Conservation (phyloP, 2,329 filamentous ascomycete species). For the Hypoxylon sp. region DNA sequence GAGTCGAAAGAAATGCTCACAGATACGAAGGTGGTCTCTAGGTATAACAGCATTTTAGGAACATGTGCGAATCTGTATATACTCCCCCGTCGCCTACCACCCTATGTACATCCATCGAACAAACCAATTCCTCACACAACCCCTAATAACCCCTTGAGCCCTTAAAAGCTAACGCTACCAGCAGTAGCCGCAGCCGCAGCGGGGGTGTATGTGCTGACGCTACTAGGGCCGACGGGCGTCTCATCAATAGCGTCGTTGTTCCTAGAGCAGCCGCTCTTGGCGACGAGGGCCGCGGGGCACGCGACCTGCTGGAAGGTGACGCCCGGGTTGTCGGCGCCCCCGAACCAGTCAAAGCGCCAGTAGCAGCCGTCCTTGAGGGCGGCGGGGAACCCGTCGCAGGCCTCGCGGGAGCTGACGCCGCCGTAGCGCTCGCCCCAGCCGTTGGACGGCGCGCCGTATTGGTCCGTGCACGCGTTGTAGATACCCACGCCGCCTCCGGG, state of each 20-base stretch:
- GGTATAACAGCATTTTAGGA: background rate
- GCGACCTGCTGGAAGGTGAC: constrained; percentile 70
- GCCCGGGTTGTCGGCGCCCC: constrained; percentile 69
- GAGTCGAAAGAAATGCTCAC: background rate
- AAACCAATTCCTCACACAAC: background rate
- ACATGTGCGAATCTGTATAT: constrained; percentile 23
- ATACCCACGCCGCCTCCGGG: constrained; percentile 68
- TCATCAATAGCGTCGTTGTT: constrained; percentile 55
- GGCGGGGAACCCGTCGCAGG: constrained; percentile 68
- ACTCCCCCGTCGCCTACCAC: constrained; percentile 5
- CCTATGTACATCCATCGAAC: constrained; percentile 30
- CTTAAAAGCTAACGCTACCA: background rate
- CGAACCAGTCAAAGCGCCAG: constrained; percentile 77
- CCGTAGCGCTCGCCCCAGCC: constrained; percentile 73
- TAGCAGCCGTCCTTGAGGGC: constrained; percentile 70
- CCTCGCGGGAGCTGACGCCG: constrained; percentile 65
- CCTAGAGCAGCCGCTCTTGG: constrained; percentile 56
- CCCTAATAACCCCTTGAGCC: background rate
- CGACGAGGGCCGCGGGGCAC: constrained; percentile 66
- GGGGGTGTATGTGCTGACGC: background rate
- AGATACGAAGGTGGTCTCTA: background rate
- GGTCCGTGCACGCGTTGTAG: constrained; percentile 64
- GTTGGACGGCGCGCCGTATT: constrained; percentile 62
- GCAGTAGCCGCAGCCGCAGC: background rate
- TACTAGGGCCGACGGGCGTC: constrained; percentile 49